Evolutionary conservation across 805 yeast genomes (phyloP).

Genomic region (Vanderwaltozyma verrucispora): DNA sequence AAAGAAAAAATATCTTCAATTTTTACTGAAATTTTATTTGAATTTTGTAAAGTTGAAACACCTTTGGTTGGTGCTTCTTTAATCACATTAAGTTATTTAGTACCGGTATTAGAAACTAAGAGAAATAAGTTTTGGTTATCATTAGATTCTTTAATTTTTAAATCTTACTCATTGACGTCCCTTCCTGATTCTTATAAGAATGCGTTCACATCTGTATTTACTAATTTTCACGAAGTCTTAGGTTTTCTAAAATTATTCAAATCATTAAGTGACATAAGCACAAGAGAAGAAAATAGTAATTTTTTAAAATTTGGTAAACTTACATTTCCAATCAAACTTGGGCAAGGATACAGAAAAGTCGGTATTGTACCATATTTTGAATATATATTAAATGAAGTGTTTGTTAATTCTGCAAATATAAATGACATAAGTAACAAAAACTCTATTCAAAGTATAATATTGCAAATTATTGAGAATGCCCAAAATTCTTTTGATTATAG

Average conservation of each 20-base stretch:
- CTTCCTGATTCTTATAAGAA: constrained; percentile 32
- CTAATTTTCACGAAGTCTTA: constrained; percentile 41
- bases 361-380: constrained; percentile 80
- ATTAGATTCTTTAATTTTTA: constrained; percentile 61
- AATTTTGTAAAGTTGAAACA: constrained; percentile 36
- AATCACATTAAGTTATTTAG: constrained; percentile 46
- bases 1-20: constrained; percentile 14
- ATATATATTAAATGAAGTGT: constrained; percentile 55
- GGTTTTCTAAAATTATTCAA: constrained; percentile 54
- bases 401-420: constrained; percentile 39
- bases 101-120: constrained; percentile 33
- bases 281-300: constrained; percentile 22
- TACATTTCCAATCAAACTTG: constrained; percentile 55
- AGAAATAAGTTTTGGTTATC: constrained; percentile 54
- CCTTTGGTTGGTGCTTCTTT: constrained; percentile 47
- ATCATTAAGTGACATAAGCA: constrained; percentile 26
- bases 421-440: constrained; percentile 25
- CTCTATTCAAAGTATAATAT: constrained; percentile 43
- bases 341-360: constrained; percentile 44
- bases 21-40: constrained; percentile 32
- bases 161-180: constrained; percentile 18
- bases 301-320: constrained; percentile 33
- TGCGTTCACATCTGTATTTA: constrained; percentile 36
- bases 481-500: constrained; percentile 42
- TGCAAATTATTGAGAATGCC: constrained; percentile 41